Percentiles rank a stretch among this genome's conserved stretches.
Conservation (phyloP, 2,329 filamentous ascomycete species). For the Cercospora beticola region DNA sequence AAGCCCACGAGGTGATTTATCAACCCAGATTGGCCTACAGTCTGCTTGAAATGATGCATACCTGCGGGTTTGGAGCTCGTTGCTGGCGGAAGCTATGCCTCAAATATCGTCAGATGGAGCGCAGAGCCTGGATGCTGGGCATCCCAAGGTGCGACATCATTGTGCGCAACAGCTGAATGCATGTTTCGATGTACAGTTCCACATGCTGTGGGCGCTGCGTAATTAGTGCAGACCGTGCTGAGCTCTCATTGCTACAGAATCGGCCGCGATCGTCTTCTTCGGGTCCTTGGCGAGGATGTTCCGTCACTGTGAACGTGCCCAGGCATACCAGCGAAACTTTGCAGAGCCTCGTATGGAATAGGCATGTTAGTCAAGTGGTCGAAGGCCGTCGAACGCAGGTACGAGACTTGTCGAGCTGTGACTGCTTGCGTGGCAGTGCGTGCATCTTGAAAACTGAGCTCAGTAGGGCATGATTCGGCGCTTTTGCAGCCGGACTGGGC, state of each 20-base stretch:
- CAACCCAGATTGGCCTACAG: background rate
- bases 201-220: background rate
- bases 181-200: background rate
- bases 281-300: background rate
- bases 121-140: background rate
- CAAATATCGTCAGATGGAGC: background rate
- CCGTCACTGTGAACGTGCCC: background rate
- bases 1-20: background rate
- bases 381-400: background rate
- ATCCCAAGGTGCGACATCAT: background rate
- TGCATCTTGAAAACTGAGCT: no score
- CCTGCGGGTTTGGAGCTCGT: background rate
- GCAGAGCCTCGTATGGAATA: background rate
- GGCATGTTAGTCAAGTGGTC: background rate
- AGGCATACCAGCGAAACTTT: background rate
- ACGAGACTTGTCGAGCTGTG: background rate
- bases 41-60: background rate
- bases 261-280: background rate
- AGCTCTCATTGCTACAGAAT: background rate
- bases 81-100: background rate
- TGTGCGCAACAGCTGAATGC: background rate
- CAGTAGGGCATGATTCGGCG: no score
- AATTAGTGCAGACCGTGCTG: background rate
- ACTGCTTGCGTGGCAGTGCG: background rate
- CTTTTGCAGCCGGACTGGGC: no score